Percentiles rank a stretch among this genome's conserved stretches.
These are phyloP conservation scores for Podaxis sp. DNA, from an alignment of 768 basidiomycete species.

Conservation along the genomic window DNA sequence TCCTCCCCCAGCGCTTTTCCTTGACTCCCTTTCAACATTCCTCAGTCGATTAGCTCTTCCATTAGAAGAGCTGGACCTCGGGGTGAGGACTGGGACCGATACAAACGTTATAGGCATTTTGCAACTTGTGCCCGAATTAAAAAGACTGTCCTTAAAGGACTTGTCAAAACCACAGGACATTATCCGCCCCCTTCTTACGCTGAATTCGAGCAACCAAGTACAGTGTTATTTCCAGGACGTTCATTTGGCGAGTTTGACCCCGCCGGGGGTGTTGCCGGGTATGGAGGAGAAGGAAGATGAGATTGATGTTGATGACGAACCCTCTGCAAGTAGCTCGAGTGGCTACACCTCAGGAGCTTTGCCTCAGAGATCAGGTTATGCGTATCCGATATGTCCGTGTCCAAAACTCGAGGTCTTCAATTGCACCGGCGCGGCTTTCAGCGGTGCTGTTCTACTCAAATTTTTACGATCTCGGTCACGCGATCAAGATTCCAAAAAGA, in stretches of 20 bases:
- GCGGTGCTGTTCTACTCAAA: background rate
- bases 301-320: background rate
- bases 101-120: background rate
- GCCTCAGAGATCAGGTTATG: background rate
- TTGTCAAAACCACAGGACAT: background rate
- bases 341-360: too few species aligned
- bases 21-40: background rate
- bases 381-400: background rate
- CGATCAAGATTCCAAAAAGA: background rate
- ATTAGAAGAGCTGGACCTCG: background rate
- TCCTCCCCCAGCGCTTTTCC: background rate
- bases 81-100: background rate
- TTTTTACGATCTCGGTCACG: background rate
- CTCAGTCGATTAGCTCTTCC: background rate
- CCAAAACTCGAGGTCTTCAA: slow-evolving; percentile 5
- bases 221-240: background rate
- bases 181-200: background rate
- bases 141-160: background rate
- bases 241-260: background rate
- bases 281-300: background rate
- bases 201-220: too few species aligned
- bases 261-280: background rate
- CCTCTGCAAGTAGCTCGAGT: background rate
- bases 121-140: background rate
- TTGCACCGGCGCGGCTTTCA: background rate